A percentile compares a stretch with the other conserved stretches of the same genome.
Conservation (phyloP, 371 early-diverging fungal genomes). For the Syncephalastrum sp. region DNA sequence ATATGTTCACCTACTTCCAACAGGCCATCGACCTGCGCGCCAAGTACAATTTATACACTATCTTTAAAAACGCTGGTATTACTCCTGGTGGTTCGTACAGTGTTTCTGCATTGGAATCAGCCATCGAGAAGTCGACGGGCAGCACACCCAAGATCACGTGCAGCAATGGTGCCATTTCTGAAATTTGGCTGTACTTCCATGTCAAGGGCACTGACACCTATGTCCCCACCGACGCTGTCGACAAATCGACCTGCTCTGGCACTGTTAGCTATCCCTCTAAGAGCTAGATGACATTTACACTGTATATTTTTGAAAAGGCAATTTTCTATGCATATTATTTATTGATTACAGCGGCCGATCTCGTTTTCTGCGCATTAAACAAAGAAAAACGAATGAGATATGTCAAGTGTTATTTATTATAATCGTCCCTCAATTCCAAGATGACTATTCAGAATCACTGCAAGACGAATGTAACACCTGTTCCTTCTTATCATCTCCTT, state of each 20-base stretch:
- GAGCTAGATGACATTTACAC: constrained; percentile 14
- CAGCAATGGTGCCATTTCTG: constrained; percentile 31
- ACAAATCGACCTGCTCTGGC: constrained; percentile 40
- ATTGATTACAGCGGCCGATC: neutral
- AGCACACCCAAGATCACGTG: constrained; percentile 49
- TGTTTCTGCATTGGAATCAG: constrained; percentile 46
- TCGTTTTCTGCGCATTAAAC: neutral
- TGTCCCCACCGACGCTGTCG: constrained; percentile 22
- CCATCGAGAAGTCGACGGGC: constrained; percentile 49
- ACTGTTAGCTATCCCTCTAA: constrained; percentile 39
- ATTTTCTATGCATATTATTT: neutral
- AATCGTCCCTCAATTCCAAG: no score
- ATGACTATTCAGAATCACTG: no score
- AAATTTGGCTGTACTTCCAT: constrained; percentile 34
- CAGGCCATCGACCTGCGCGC: constrained; percentile 48
- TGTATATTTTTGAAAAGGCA: no score
- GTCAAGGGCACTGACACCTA: constrained; percentile 29
- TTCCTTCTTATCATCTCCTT: no score
- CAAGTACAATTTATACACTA: constrained; percentile 59
- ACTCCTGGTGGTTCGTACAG: constrained; percentile 62
- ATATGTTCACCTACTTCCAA: constrained; percentile 60
- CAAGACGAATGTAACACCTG: no score
- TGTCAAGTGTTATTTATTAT: no score
- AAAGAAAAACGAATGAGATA: no score
- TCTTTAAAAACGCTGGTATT: constrained; percentile 55